Evolutionary conservation across 2,329 filamentous ascomycete genomes (phyloP).

Genomic region (Periconia macrospinosa): DNA sequence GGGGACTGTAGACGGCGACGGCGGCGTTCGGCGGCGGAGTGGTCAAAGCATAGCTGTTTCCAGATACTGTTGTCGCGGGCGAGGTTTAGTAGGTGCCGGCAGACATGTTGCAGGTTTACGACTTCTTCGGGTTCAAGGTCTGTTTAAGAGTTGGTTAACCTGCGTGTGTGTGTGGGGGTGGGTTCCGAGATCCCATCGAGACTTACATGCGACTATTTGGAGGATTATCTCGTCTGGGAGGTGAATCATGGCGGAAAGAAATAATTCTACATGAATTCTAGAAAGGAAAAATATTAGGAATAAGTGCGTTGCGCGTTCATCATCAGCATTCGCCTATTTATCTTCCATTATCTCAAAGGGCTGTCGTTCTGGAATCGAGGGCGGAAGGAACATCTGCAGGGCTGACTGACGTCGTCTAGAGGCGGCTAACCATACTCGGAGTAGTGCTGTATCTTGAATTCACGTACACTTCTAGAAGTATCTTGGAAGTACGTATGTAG

Average conservation of each 20-base stretch:
- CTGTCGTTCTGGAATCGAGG: no score
- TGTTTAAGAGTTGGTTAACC: slow-evolving; percentile 31
- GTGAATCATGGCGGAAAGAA: slow-evolving; percentile 19
- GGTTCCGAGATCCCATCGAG: background rate
- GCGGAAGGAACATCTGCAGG: no score
- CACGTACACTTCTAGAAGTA: no score
- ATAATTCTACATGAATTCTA: background rate
- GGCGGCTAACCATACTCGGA: no score
- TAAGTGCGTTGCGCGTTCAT: no score
- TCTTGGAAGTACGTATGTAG: no score
- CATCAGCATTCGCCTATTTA: no score
- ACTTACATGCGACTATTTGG: slow-evolving; percentile 47
- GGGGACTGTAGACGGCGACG: slow-evolving; percentile 45
- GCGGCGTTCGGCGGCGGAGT: slow-evolving; percentile 68
- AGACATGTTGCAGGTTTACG: slow-evolving; percentile 70
- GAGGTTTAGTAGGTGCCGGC: slow-evolving; percentile 64
- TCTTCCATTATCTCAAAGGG: no score
- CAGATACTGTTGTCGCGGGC: slow-evolving; percentile 76
- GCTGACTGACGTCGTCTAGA: no score
- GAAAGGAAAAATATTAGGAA: no score
- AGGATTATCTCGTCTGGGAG: slow-evolving; percentile 48
- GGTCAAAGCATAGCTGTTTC: slow-evolving; percentile 73
- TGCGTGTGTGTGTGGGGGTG: no score
- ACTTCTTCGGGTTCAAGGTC: slow-evolving; percentile 67
- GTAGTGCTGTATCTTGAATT: no score